A percentile compares a stretch with the other conserved stretches of the same genome.
Conservation (phyloP, 177 flowering plant genomes). For the Telopea speciosissima region DNA sequence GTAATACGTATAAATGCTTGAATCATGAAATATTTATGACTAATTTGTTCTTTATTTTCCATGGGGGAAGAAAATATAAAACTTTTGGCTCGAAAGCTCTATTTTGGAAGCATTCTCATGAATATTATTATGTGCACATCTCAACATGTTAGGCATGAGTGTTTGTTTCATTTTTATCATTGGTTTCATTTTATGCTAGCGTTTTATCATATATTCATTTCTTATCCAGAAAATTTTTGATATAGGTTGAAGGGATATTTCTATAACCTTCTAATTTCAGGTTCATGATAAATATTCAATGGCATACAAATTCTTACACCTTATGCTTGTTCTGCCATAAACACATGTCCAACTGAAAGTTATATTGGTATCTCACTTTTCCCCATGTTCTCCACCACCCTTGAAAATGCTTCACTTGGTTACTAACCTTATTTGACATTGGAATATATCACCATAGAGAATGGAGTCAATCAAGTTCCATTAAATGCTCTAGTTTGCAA, state of each 20-base stretch:
- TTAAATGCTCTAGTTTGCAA: neutral
- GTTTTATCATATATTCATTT: neutral
- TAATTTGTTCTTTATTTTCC: too few relatives aligned
- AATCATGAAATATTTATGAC: neutral
- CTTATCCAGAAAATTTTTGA: neutral
- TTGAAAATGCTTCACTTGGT: neutral
- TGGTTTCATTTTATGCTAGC: neutral
- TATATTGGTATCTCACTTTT: neutral
- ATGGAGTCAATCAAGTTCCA: neutral
- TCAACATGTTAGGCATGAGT: neutral
- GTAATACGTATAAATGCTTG: neutral
- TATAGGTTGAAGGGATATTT: neutral
- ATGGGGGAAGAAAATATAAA: neutral
- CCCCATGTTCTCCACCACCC: neutral
- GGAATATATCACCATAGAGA: neutral
- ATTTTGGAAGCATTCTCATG: neutral
- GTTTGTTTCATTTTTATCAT: too few relatives aligned
- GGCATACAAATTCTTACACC: neutral
- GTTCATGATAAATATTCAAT: neutral
- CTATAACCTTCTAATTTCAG: neutral
- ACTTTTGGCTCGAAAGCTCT: neutral
- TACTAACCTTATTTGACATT: neutral
- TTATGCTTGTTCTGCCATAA: neutral
- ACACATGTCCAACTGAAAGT: neutral
- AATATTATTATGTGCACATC: neutral